Percentiles rank a stretch among this genome's conserved stretches.
Evolutionary conservation across 2,329 filamentous ascomycete species (phyloP).

Genomic region (Blumeria graminis): DNA sequence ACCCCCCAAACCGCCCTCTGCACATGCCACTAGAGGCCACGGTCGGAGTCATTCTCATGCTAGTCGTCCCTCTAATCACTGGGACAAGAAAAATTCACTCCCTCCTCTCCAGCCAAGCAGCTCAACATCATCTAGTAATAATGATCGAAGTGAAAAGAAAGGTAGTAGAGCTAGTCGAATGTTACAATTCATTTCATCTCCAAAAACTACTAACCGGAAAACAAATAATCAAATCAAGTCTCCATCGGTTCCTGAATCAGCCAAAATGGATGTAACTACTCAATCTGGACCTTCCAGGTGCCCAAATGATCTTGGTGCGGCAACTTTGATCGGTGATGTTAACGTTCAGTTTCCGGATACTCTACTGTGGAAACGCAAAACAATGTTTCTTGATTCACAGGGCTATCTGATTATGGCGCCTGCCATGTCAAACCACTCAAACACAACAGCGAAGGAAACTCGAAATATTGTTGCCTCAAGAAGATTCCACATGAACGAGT

Average conservation of each 20-base stretch:
- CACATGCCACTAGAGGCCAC: conserved; percentile 26
- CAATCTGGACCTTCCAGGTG: conserved; percentile 6
- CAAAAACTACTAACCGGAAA: conserved; percentile 21
- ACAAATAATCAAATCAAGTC: conserved; percentile 7
- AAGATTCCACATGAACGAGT: conserved; percentile 68
- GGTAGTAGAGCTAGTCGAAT: conserved; percentile 21
- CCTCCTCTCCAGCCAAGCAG: conserved; percentile 18
- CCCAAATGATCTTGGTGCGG: conserved; percentile 15
- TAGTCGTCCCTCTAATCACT: conserved; percentile 22
- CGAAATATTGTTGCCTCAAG: conserved; percentile 35
- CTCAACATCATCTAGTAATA: conserved; percentile 17
- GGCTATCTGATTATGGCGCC: conserved; percentile 65
- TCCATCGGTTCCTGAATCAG: conserved; percentile 5
- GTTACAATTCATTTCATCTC: conserved; percentile 41
- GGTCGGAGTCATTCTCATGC: conserved; percentile 40
- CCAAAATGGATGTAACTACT: too few species aligned
- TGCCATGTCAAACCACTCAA: conserved; percentile 26
- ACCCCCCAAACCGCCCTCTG: conserved; percentile 21
- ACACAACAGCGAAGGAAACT: conserved; percentile 11
- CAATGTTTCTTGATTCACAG: conserved; percentile 59
- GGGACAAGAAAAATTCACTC: conserved; percentile 9
- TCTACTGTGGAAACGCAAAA: conserved; percentile 84
- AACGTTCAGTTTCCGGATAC: conserved; percentile 96
- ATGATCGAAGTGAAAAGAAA: conserved; percentile 31
- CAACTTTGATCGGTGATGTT: conserved; percentile 30